Percentiles rank a stretch among this genome's conserved stretches.
These are phyloP conservation scores for Fusarium zealandicum DNA, from an alignment of 2,329 filamentous ascomycete genomes.

Conservation along the genomic window DNA sequence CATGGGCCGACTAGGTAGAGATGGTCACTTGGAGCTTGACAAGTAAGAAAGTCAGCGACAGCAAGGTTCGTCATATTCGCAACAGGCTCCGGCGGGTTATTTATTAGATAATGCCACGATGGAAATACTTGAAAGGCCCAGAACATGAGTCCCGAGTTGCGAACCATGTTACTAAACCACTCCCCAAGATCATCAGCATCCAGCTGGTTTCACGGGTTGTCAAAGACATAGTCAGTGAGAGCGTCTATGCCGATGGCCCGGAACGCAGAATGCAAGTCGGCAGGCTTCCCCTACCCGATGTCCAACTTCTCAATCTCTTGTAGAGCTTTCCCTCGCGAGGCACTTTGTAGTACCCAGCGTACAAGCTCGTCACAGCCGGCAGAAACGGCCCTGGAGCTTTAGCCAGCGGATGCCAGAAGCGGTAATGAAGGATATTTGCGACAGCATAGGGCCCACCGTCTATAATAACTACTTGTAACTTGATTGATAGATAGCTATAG, in stretches of 20 bases:
- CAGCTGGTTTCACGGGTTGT: slow-evolving; percentile 24
- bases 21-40: background rate
- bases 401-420: slow-evolving; percentile 15
- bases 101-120: background rate
- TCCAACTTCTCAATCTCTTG: slow-evolving; percentile 19
- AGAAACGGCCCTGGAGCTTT: slow-evolving; percentile 12
- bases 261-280: slow-evolving; percentile 18
- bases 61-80: slow-evolving; percentile 7
- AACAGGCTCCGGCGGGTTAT: slow-evolving; percentile 5
- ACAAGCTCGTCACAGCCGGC: slow-evolving; percentile 11
- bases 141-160: slow-evolving; percentile 8
- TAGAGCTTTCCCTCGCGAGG: slow-evolving; percentile 6
- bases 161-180: slow-evolving; percentile 22
- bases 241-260: slow-evolving; percentile 25
- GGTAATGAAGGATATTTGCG: slow-evolving; percentile 7
- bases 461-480: too few species aligned
- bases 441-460: slow-evolving; percentile 1
- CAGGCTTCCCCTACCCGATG: slow-evolving; percentile 22
- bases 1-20: too few species aligned
- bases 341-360: slow-evolving; percentile 18
- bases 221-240: slow-evolving; percentile 30
- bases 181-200: slow-evolving; percentile 15
- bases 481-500: too few species aligned
- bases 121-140: slow-evolving; percentile 17
- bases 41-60: slow-evolving; percentile 9